Percentiles rank a stretch among this genome's conserved stretches.
These are phyloP conservation scores for Coemansia sp. DNA, from an alignment of 192 early-diverging fungal species.

Conservation along the genomic window DNA sequence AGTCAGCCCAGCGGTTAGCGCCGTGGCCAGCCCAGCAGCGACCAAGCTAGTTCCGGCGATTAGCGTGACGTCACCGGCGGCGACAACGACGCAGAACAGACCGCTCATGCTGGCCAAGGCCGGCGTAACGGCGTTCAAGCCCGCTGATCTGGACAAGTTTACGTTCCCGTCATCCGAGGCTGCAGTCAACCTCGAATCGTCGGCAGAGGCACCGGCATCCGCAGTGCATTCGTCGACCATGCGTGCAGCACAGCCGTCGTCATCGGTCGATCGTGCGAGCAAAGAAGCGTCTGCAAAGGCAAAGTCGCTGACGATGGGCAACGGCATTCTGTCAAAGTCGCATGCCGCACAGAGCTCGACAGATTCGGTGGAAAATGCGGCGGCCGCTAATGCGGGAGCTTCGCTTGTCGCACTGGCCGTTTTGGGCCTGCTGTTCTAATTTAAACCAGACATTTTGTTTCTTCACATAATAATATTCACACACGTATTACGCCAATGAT, in stretches of 20 bases:
- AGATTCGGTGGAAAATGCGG: constrained; percentile 6
- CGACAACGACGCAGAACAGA: neutral
- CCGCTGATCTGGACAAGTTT: constrained; percentile 49
- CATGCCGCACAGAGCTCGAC: constrained; percentile 3
- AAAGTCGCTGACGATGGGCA: constrained; percentile 8
- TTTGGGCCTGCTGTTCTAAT: constrained; percentile 1
- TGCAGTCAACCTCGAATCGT: constrained; percentile 24
- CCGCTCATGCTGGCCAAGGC: constrained; percentile 38
- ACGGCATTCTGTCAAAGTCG: constrained; percentile 5
- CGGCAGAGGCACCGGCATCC: neutral
- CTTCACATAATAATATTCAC: neutral
- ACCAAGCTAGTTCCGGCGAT: neutral
- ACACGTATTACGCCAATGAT: too few relatives aligned
- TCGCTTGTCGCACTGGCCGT: constrained; percentile 1
- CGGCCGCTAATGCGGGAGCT: neutral
- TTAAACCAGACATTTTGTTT: neutral
- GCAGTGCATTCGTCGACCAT: neutral
- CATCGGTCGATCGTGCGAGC: neutral
- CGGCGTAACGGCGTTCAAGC: constrained; percentile 37
- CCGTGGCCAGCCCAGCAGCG: neutral
- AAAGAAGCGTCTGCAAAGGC: neutral
- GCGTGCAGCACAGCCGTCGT: neutral
- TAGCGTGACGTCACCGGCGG: too few relatives aligned
- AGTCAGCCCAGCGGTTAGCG: neutral
- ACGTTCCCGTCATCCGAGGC: constrained; percentile 40